A percentile compares a stretch with the other conserved stretches of the same genome.
These are phyloP conservation scores for Pleurotus pulmonarius DNA, from an alignment of 768 basidiomycete species.

Conservation along the genomic window DNA sequence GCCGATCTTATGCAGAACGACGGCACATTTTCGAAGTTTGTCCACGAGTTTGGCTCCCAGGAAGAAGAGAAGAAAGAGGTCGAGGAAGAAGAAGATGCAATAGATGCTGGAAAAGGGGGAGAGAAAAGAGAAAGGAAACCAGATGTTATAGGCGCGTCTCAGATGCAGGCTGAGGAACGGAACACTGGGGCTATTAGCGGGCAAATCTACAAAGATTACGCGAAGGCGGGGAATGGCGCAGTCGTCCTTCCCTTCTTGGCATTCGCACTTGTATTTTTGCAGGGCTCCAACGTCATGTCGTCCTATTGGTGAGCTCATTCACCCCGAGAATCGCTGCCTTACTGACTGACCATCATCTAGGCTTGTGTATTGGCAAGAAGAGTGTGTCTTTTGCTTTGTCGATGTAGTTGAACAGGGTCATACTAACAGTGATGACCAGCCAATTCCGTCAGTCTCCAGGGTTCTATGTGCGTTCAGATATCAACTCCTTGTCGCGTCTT, in stretches of 20 bases:
- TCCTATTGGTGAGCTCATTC: conserved; percentile 61
- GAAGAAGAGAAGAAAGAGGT: conserved; percentile 49
- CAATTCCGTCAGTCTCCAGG: conserved; percentile 56
- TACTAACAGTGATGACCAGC: conserved; percentile 21
- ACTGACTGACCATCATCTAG: conserved; percentile 23
- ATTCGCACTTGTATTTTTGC: conserved; percentile 57
- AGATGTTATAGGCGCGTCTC: conserved; percentile 37
- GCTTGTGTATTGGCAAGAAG: conserved; percentile 85
- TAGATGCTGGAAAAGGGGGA: conserved; percentile 20
- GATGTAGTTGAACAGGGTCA: background rate
- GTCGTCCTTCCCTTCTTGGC: conserved; percentile 65
- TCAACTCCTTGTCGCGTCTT: background rate
- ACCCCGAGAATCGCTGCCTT: conserved; percentile 8
- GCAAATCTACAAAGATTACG: conserved; percentile 56
- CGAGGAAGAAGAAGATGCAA: conserved; percentile 37
- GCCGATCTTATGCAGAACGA: conserved; percentile 59
- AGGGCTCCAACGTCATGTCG: conserved; percentile 67
- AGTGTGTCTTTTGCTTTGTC: conserved; percentile 28
- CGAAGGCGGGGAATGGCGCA: conserved; percentile 64
- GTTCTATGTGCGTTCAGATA: conserved; percentile 58
- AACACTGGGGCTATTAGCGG: conserved; percentile 67
- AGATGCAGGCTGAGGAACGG: conserved; percentile 86
- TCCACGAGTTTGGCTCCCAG: conserved; percentile 73
- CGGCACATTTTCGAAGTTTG: conserved; percentile 70
- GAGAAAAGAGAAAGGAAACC: conserved; percentile 37